A percentile compares a stretch with the other conserved stretches of the same genome.
phyloP scores from a whole-genome alignment of 306 rosid genomes.

The Vigna nakashimae region DNA sequence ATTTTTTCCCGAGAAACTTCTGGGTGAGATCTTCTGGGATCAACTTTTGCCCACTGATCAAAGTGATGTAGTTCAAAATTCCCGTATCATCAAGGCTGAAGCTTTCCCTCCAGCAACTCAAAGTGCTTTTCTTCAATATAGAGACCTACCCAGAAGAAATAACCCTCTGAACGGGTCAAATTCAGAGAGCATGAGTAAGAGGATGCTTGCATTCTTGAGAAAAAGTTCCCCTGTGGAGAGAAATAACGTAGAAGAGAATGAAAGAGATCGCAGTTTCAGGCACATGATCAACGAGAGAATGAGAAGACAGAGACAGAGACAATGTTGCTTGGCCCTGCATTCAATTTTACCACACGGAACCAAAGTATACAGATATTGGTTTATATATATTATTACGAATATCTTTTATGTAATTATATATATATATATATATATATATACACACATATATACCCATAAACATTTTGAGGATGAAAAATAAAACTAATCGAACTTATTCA shows the following conservation, averaged over 20 bases:
- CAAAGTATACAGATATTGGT: slow-evolving; percentile 49
- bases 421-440: no score
- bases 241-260: slow-evolving; percentile 23
- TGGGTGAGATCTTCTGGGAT: slow-evolving; percentile 55
- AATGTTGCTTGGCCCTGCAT: slow-evolving; percentile 60
- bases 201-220: slow-evolving; percentile 55
- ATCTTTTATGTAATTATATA: no score
- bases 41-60: slow-evolving; percentile 26
- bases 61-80: slow-evolving; percentile 43
- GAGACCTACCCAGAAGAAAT: slow-evolving; percentile 29
- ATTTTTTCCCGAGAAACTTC: slow-evolving; percentile 47
- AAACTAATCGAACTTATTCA: no score
- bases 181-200: slow-evolving; percentile 48
- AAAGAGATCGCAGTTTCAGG: slow-evolving; percentile 54
- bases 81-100: slow-evolving; percentile 15
- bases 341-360: slow-evolving; percentile 72
- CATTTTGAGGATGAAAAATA: no score
- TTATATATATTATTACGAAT: neutral
- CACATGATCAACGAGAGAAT: slow-evolving; percentile 80
- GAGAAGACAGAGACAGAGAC: slow-evolving; percentile 74
- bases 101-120: slow-evolving; percentile 20
- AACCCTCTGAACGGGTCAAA: neutral
- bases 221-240: slow-evolving; percentile 29
- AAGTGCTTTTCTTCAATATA: slow-evolving; percentile 61
- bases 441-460: no score